Percentiles rank a stretch among this genome's conserved stretches.
These are phyloP conservation scores for Citrus maxima DNA, from an alignment of 345 rosid genomes.

Conservation along the genomic window DNA sequence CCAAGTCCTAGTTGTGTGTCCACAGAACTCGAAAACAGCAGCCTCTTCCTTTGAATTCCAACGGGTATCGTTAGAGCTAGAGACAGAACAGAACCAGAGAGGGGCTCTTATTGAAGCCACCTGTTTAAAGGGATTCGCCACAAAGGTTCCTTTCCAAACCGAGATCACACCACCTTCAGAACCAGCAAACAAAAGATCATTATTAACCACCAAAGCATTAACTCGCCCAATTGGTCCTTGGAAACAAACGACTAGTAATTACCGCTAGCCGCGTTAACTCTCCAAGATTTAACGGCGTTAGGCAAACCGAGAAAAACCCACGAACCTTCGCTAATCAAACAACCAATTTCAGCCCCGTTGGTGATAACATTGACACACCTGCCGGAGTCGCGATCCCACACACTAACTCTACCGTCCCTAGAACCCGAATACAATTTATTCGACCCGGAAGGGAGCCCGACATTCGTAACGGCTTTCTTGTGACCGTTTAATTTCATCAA, in stretches of 20 bases:
- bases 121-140: no score
- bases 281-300: not conserved
- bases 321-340: not conserved
- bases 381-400: constrained; percentile 9
- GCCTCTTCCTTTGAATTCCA: no score
- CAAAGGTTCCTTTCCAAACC: not conserved
- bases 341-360: not conserved
- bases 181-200: not conserved
- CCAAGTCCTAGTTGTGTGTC: no score
- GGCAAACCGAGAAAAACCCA: constrained; percentile 1
- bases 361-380: not conserved
- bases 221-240: not conserved
- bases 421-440: constrained; percentile 6
- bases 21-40: no score
- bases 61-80: no score
- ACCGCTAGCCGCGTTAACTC: not conserved
- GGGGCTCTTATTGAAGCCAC: no score
- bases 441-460: constrained; percentile 17
- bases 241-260: not conserved
- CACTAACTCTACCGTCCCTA: constrained; percentile 4
- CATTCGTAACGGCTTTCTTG: not conserved
- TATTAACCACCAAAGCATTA: not conserved
- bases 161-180: not conserved
- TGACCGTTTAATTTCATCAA: not conserved
- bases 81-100: no score